Evolutionary conservation across 305 asterid genomes (phyloP).

Genomic region (Salvia sclarea): DNA sequence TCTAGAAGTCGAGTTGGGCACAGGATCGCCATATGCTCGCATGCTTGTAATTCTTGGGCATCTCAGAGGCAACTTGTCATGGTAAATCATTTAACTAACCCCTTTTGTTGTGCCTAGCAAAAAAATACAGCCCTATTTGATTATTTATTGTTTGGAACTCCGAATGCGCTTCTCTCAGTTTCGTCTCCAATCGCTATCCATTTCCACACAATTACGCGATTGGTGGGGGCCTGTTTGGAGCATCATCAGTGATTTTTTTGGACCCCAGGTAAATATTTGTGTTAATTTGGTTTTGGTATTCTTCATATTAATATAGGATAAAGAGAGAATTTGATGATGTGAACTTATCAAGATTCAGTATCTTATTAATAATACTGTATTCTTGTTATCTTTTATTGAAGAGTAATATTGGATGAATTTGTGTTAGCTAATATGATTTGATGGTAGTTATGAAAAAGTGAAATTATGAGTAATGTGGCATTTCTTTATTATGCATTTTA

Average conservation of each 20-base stretch:
- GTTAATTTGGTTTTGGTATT: neutral
- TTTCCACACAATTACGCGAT: too few species aligned
- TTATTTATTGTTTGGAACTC: neutral
- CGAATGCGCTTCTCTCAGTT: neutral
- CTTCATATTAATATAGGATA: neutral
- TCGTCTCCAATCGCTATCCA: neutral
- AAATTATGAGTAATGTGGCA: neutral
- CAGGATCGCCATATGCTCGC: neutral
- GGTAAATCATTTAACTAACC: conserved; percentile 25
- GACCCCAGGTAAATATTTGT: too few species aligned
- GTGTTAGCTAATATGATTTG: too few species aligned
- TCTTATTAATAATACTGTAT: neutral
- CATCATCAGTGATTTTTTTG: too few species aligned
- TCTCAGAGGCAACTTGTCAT: conserved; percentile 10
- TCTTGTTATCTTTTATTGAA: too few species aligned
- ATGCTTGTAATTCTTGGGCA: conserved; percentile 11
- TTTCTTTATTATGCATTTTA: neutral
- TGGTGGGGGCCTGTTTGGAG: too few species aligned
- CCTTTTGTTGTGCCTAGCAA: neutral
- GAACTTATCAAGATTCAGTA: neutral
- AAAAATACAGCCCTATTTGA: neutral
- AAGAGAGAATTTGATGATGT: neutral
- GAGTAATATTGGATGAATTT: too few species aligned
- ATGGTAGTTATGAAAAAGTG: neutral
- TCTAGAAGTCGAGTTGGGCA: neutral